Percentiles rank a stretch among this genome's conserved stretches.
These are phyloP conservation scores for Suillus discolor DNA, from an alignment of 768 basidiomycete genomes.

Conservation along the genomic window DNA sequence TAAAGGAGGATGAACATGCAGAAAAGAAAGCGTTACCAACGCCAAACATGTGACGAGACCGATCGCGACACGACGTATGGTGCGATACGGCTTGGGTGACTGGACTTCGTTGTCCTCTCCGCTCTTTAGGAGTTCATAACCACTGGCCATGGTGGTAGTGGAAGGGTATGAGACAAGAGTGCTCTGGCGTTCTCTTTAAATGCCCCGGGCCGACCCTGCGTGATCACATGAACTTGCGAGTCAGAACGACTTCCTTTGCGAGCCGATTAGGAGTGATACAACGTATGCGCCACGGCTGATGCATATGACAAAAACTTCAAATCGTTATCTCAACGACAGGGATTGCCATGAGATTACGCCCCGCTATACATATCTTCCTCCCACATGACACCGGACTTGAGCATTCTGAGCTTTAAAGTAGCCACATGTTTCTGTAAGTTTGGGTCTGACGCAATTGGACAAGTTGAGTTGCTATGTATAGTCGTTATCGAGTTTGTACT, in stretches of 20 bases:
- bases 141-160: constrained; percentile 20
- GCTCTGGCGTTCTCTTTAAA: background rate
- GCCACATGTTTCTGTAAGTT: background rate
- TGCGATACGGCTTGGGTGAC: constrained; percentile 7
- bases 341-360: background rate
- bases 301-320: background rate
- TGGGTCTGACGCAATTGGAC: background rate
- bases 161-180: background rate
- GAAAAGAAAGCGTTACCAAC: constrained; percentile 15
- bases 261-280: background rate
- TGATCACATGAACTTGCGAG: background rate
- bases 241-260: background rate
- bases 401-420: background rate
- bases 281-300: background rate
- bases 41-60: constrained; percentile 15
- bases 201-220: background rate
- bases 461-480: background rate
- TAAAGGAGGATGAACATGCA: constrained; percentile 12
- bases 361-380: constrained; percentile 16
- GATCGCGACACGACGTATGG: constrained; percentile 18
- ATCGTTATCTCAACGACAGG: background rate
- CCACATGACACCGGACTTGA: too few species aligned
- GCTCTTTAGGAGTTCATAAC: constrained; percentile 22
- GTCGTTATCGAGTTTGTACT: background rate
- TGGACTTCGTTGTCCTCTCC: background rate